These are phyloP conservation scores for Emergomyces pasteurianus DNA, from an alignment of 2,329 filamentous ascomycete genomes.

Conservation along the genomic window DNA sequence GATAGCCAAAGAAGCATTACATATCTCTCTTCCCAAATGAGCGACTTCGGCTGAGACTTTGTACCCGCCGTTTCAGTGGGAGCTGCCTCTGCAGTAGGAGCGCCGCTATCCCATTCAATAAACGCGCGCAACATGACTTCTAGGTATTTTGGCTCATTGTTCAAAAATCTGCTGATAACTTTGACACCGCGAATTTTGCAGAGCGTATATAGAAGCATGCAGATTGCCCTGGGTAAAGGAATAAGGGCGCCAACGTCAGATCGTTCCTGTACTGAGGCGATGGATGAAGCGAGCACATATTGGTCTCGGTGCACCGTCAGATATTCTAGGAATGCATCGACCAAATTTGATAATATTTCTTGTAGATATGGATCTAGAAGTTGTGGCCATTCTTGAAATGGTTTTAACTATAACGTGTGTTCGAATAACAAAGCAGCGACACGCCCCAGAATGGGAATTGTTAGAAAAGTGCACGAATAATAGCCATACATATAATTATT, in stretches of 20 bases:
- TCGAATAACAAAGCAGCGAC: neutral
- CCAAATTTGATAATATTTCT: constrained; percentile 59
- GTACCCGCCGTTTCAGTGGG: constrained; percentile 8
- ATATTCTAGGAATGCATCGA: constrained; percentile 62
- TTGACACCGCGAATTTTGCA: constrained; percentile 94
- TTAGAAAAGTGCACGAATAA: constrained; percentile 10
- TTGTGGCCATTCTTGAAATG: constrained; percentile 92
- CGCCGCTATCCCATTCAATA: constrained; percentile 42
- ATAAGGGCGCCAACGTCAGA: constrained; percentile 23
- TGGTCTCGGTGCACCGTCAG: constrained; percentile 35
- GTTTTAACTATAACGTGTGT: constrained; percentile 51
- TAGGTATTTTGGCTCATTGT: constrained; percentile 76
- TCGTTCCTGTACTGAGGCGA: constrained; percentile 13
- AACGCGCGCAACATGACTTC: constrained; percentile 67
- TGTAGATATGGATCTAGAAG: constrained; percentile 76
- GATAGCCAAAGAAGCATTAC: constrained; percentile 79
- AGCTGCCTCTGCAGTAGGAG: neutral
- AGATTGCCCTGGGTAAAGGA: constrained; percentile 60
- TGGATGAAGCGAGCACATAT: constrained; percentile 25
- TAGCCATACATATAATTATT: neutral
- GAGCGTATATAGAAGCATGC: constrained; percentile 71
- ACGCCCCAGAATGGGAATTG: neutral
- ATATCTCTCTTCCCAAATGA: constrained; percentile 82
- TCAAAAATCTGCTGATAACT: constrained; percentile 79
- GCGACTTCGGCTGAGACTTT: constrained; percentile 21